phyloP scores from a whole-genome alignment of 2,329 filamentous ascomycete genomes.

The Pyrenophora teres region DNA sequence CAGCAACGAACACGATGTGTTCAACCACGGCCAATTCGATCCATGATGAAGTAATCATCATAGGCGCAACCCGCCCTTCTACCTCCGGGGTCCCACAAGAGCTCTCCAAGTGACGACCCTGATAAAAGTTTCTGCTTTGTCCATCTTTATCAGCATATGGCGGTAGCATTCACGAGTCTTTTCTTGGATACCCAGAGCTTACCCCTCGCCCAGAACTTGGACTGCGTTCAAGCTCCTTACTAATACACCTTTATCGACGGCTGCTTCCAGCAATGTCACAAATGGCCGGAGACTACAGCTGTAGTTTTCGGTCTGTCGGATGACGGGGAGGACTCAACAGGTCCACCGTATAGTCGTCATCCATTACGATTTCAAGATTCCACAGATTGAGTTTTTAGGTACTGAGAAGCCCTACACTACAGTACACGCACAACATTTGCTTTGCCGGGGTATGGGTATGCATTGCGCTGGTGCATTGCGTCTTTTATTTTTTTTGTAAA shows the following conservation, averaged over 20 bases:
- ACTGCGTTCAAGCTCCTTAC: constrained; percentile 26
- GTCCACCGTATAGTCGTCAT: background rate
- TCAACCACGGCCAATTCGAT: constrained; percentile 51
- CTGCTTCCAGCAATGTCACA: constrained; percentile 13
- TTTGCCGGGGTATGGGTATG: constrained; percentile 31
- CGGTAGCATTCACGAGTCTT: constrained; percentile 27
- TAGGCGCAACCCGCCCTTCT: constrained; percentile 8
- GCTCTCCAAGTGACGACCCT: constrained; percentile 20
- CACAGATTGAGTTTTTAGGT: constrained; percentile 14
- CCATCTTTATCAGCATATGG: constrained; percentile 21
- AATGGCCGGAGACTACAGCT: constrained; percentile 1
- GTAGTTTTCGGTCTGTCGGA: constrained; percentile 5
- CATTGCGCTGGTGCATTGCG: constrained; percentile 44
- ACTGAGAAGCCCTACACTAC: constrained; percentile 11
- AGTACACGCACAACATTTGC: constrained; percentile 21
- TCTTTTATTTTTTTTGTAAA: constrained; percentile 19
- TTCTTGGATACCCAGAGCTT: constrained; percentile 39
- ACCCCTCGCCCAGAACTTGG: constrained; percentile 23
- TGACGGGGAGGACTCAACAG: constrained; percentile 2
- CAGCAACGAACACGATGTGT: constrained; percentile 54
- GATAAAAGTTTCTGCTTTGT: constrained; percentile 40
- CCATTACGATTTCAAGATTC: constrained; percentile 12
- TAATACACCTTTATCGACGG: constrained; percentile 8
- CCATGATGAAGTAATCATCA: constrained; percentile 31
- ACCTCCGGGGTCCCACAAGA: constrained; percentile 11